These are phyloP conservation scores for Zea luxurians DNA, from an alignment of 176 grass and related monocot genomes.

Conservation along the genomic window DNA sequence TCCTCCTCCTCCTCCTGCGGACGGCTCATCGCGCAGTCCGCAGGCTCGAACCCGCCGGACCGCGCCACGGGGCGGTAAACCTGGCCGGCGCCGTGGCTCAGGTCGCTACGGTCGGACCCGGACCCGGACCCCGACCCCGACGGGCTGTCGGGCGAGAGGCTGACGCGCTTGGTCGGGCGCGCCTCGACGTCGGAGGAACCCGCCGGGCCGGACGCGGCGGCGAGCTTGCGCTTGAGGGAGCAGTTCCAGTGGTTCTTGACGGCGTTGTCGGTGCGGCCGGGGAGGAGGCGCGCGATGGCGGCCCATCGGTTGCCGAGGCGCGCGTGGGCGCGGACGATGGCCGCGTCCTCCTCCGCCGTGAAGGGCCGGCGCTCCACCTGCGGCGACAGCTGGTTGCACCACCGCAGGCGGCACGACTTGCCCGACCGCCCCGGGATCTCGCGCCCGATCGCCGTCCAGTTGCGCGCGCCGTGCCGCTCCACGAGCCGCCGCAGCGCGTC, in stretches of 20 bases:
- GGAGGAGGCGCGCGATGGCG: conserved; percentile 81
- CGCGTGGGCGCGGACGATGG: conserved; percentile 62
- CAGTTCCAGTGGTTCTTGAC: conserved; percentile 99
- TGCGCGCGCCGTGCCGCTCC: conserved; percentile 72
- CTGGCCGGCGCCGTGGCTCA: background rate
- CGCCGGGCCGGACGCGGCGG: too few relatives aligned
- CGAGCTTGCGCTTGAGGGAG: conserved; percentile 84
- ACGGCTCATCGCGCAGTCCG: conserved; percentile 33
- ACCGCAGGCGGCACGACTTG: conserved; percentile 90
- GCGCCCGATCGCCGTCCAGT: conserved; percentile 91
- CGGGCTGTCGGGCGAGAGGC: conserved; percentile 57
- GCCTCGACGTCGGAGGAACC: background rate
- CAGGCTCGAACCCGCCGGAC: conserved; percentile 41
- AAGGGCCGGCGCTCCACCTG: conserved; percentile 91
- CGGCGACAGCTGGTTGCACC: conserved; percentile 96
- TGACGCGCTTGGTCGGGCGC: conserved; percentile 47
- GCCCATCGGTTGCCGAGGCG: conserved; percentile 87
- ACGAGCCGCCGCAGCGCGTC: conserved; percentile 70
- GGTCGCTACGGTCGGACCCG: background rate
- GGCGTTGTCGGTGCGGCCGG: conserved; percentile 93
- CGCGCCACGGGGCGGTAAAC: conserved; percentile 55
- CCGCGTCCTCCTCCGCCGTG: conserved; percentile 69
- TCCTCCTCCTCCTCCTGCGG: conserved; percentile 16
- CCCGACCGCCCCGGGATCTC: conserved; percentile 69
- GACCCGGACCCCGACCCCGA: conserved; percentile 49